Conservation (phyloP, 805 yeast species). For the Debaryomyces tyrocola region DNA sequence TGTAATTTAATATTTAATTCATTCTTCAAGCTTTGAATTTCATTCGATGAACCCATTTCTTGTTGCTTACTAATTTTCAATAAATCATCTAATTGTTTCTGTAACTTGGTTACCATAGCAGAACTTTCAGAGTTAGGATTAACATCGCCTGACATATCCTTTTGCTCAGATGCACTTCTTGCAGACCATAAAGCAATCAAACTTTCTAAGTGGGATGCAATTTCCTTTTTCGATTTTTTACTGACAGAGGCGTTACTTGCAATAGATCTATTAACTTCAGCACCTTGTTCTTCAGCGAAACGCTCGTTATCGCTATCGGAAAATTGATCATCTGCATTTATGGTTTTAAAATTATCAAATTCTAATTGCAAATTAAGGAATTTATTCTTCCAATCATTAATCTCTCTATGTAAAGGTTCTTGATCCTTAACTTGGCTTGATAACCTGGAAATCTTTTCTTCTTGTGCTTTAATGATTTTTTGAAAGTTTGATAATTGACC, state of each 20-base stretch:
- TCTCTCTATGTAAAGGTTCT: constrained; percentile 44
- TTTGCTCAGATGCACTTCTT: constrained; percentile 9
- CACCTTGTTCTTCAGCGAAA: constrained; percentile 13
- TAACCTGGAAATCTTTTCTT: constrained; percentile 42
- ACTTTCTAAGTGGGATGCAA: constrained; percentile 35
- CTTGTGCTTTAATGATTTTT: constrained; percentile 53
- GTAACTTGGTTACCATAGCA: constrained; percentile 42
- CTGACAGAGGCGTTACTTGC: constrained; percentile 17
- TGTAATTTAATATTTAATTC: constrained; percentile 31
- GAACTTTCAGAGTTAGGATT: constrained; percentile 13
- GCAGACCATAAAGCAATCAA: constrained; percentile 35
- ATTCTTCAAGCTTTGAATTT: constrained; percentile 28
- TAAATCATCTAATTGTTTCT: constrained; percentile 57
- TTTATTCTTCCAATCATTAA: constrained; percentile 48
- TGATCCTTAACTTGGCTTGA: constrained; percentile 43
- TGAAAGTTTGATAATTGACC: constrained; percentile 54
- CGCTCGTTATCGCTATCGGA: constrained; percentile 30
- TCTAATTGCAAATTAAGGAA: constrained; percentile 47
- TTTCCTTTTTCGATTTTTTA: constrained; percentile 25
- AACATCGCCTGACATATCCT: constrained; percentile 5
- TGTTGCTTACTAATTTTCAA: constrained; percentile 46
- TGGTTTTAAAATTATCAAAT: constrained; percentile 37
- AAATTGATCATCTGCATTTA: constrained; percentile 31
- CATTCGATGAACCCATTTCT: constrained; percentile 34
- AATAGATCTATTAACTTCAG: constrained; percentile 20